Evolutionary conservation across 78 protist genomes (phyloP), one percentile per base, ranked within the genome.

Genomic region (Pelomyxa schiedti): DNA sequence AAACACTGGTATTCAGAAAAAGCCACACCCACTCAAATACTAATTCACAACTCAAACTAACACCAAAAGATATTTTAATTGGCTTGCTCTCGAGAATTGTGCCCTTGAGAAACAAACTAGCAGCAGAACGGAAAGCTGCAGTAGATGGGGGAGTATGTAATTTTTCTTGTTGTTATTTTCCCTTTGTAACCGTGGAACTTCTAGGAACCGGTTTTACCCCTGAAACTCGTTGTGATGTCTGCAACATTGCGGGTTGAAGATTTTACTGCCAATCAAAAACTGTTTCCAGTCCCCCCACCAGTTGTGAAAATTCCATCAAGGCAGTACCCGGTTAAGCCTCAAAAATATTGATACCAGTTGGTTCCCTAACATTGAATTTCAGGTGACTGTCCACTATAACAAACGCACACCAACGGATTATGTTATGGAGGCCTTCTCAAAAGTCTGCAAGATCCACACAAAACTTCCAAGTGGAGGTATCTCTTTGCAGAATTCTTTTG

Each of bases 21-120:
- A 24, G 29, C 40, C 52, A 70, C 43, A 65, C 35, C n/a, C n/a
- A n/a, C n/a, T n/a, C n/a, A n/a, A n/a, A n/a, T n/a, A n/a, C n/a
- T n/a, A n/a, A n/a, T n/a, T n/a, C n/a, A n/a, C n/a, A n/a, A 52
- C 22, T 52, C 63, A 24, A 52, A 24, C 63, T 24, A 24, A 24
- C 22, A 26, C 42, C 67, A 68, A 29, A 70, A 16, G 99, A 98
- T 78, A 47, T 98, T 2, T 78, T 96, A 39, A 77, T 98, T 68
- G 99, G 99, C 16, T 68, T 96, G 4, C 86, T 95, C n/a, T 93
- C 99, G 32, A 89, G 99, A 30, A 73, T 93, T 22, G 97, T 96
- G 6, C 89, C 80, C n/a, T 74, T 89, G n/a, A 82, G 97, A 28
- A 36, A 69, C 72, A 79, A 69, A 38, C 22, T 84, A 2, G 66